A percentile compares a stretch with the other conserved stretches of the same genome.
These are phyloP conservation scores for Yamadazyma phyllophila DNA, from an alignment of 805 yeast genomes.

Conservation along the genomic window DNA sequence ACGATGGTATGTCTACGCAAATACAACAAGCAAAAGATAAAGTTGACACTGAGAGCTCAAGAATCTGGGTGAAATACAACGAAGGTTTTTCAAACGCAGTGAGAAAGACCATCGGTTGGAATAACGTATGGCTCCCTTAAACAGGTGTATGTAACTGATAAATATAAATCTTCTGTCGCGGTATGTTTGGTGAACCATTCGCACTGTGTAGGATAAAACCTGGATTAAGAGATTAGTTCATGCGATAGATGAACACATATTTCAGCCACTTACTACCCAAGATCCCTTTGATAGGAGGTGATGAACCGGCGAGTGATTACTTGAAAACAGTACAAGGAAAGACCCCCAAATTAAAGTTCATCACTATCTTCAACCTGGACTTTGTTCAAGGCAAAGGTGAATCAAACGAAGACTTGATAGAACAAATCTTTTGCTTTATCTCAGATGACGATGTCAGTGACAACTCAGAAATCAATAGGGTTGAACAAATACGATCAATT, in stretches of 20 bases:
- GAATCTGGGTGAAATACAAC: conserved; percentile 82
- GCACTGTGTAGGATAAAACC: no score
- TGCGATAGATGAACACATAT: conserved; percentile 13
- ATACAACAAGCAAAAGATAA: conserved; percentile 20
- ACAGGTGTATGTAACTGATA: no score
- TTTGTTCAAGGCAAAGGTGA: conserved; percentile 25
- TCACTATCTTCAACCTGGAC: conserved; percentile 31
- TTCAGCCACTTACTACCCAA: conserved; percentile 31
- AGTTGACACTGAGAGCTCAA: conserved; percentile 35
- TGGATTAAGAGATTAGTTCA: conserved; percentile 1
- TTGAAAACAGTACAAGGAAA: conserved; percentile 13
- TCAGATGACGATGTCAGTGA: conserved; percentile 13
- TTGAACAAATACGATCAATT: conserved; percentile 28
- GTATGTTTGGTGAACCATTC: background rate
- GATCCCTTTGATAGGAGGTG: conserved; percentile 14
- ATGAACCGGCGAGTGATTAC: conserved; percentile 9
- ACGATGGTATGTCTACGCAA: conserved; percentile 33
- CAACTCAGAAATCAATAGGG: conserved; percentile 10
- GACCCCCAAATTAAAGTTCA: conserved; percentile 15
- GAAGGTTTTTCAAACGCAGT: conserved; percentile 95
- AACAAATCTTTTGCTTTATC: conserved; percentile 34
- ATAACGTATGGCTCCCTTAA: conserved; percentile 49
- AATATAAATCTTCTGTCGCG: background rate
- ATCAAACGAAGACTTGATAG: conserved; percentile 25
- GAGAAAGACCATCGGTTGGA: conserved; percentile 77